A percentile compares a stretch with the other conserved stretches of the same genome.
Conservation (phyloP, 1,284 basidiomycete species). For the Sphagnurus paluster region DNA sequence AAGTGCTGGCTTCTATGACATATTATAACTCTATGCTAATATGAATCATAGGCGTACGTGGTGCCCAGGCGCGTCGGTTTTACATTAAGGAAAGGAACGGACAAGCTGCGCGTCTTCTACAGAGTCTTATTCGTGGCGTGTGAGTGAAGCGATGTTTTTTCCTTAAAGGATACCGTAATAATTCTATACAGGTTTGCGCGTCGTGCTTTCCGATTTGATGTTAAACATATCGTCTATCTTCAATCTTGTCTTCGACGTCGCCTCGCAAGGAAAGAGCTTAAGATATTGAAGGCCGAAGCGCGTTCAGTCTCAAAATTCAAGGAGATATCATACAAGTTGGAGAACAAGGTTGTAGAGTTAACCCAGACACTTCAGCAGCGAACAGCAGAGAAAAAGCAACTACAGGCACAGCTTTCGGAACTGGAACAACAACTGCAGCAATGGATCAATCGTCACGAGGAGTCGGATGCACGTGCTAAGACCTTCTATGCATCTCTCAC, state of each 20-base stretch:
- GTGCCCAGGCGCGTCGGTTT: constrained; percentile 69
- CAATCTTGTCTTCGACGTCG: constrained; percentile 94
- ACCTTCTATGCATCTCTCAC: constrained; percentile 74
- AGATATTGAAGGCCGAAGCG: constrained; percentile 84
- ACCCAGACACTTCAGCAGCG: constrained; percentile 95
- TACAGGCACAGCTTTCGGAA: constrained; percentile 73
- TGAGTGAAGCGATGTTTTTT: constrained; percentile 43
- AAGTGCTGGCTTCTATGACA: no score
- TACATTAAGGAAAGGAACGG: constrained; percentile 64
- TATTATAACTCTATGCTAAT: constrained; percentile 4
- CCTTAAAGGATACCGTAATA: constrained; percentile 6
- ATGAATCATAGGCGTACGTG: constrained; percentile 68
- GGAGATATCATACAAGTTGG: constrained; percentile 96
- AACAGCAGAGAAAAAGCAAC: constrained; percentile 88
- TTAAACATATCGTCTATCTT: constrained; percentile 78
- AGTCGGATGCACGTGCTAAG: constrained; percentile 79
- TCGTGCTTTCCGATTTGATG: constrained; percentile 61
- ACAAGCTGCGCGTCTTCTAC: constrained; percentile 75
- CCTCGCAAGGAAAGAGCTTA: constrained; percentile 85
- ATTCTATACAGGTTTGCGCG: constrained; percentile 59
- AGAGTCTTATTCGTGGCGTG: constrained; percentile 88
- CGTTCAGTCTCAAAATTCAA: constrained; percentile 98
- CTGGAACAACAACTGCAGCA: constrained; percentile 85
- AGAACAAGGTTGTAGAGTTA: constrained; percentile 99
- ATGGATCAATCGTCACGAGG: constrained; percentile 89